Conservation (phyloP, 1,284 basidiomycete species). For the Ustilago bromivora region DNA sequence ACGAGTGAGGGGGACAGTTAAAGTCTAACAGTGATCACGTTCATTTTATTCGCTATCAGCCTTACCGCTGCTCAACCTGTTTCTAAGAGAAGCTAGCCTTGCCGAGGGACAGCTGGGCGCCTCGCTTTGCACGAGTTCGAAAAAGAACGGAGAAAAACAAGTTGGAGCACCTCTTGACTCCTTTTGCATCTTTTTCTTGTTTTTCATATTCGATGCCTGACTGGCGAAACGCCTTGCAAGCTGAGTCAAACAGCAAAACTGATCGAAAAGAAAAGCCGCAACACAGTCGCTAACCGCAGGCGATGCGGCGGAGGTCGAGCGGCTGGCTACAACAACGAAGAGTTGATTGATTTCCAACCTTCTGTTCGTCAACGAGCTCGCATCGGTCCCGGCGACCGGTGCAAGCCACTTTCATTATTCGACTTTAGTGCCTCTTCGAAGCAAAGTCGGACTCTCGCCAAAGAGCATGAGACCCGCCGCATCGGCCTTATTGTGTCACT, state of each 20-base stretch:
- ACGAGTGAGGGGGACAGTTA: not conserved
- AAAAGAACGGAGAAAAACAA: slow-evolving; percentile 1
- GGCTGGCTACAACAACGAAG: not conserved
- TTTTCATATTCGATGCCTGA: slow-evolving; percentile 10
- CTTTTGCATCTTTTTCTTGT: not conserved
- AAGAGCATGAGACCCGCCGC: too few relatives aligned
- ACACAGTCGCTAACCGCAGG: slow-evolving; percentile 5
- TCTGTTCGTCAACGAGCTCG: not conserved
- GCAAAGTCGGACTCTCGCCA: not conserved
- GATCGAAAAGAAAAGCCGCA: not conserved
- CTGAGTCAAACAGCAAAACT: not conserved
- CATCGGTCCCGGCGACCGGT: slow-evolving; percentile 16
- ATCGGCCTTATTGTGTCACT: not conserved
- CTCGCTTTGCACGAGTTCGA: slow-evolving; percentile 13
- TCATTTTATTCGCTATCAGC: too few relatives aligned
- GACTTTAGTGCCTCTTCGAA: not conserved
- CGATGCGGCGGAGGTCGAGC: not conserved
- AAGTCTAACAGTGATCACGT: too few relatives aligned
- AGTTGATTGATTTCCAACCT: too few relatives aligned
- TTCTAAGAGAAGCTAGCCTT: not conserved
- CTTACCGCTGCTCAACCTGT: not conserved
- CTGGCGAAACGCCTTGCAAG: not conserved
- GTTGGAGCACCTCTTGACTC: not conserved
- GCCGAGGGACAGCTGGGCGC: not conserved
- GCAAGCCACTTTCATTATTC: not conserved